Conservation (phyloP, 257 asterid species). For the Orobanche coerulescens region DNA sequence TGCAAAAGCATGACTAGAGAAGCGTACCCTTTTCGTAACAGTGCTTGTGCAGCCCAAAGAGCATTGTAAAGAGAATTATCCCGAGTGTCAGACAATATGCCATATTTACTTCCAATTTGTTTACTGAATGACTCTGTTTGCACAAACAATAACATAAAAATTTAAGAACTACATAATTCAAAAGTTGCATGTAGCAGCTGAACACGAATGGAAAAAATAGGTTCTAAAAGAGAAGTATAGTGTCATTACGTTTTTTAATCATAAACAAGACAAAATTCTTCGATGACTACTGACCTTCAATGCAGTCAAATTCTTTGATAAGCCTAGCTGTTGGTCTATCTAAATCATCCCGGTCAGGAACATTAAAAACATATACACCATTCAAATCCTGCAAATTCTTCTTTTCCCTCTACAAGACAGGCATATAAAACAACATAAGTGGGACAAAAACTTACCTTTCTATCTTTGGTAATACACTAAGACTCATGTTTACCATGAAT, state of each 20-base stretch:
- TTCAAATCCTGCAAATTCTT: constrained; percentile 80
- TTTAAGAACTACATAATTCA: neutral
- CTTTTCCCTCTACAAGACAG: constrained; percentile 67
- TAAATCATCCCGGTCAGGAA: constrained; percentile 81
- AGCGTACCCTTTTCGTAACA: constrained; percentile 84
- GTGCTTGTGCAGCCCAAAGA: constrained; percentile 95
- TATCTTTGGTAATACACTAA: neutral
- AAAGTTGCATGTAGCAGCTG: neutral
- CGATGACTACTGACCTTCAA: constrained; percentile 45
- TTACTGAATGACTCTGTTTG: constrained; percentile 62
- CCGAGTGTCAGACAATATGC: constrained; percentile 77
- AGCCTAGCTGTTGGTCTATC: constrained; percentile 93
- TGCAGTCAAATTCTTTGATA: constrained; percentile 73
- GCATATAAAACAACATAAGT: constrained; percentile 20
- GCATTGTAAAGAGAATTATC: constrained; percentile 94
- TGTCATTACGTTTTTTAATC: neutral
- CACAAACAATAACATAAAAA: constrained; percentile 18
- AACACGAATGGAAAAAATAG: neutral
- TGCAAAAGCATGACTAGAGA: constrained; percentile 2
- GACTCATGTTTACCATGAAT: neutral
- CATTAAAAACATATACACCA: constrained; percentile 86
- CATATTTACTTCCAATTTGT: constrained; percentile 77
- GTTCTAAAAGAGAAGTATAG: neutral
- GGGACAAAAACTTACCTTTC: constrained; percentile 15
- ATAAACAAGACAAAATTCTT: neutral